phyloP scores from a whole-genome alignment of 768 basidiomycete species.

The Kwoniella europaea region DNA sequence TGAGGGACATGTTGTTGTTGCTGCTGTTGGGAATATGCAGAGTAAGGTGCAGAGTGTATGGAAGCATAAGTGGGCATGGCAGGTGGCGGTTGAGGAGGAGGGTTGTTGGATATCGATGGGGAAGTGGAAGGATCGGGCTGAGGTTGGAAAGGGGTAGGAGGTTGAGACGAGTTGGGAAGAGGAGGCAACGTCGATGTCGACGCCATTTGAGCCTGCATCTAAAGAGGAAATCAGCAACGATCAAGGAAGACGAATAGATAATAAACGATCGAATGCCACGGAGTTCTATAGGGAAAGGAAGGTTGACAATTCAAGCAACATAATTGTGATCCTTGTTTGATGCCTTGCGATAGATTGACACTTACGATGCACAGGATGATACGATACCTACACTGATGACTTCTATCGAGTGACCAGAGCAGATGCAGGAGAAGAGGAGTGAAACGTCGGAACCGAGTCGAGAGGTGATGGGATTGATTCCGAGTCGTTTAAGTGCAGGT shows the following conservation, averaged over 20 bases:
- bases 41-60: conserved; percentile 17
- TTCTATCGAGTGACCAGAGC: background rate
- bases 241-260: background rate
- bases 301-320: background rate
- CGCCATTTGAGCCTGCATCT: conserved; percentile 28
- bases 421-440: background rate
- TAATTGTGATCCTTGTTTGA: background rate
- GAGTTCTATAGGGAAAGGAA: background rate
- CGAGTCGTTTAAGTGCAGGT: background rate
- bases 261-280: background rate
- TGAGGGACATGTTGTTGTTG: conserved; percentile 14
- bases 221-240: background rate
- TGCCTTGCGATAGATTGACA: background rate
- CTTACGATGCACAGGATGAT: background rate
- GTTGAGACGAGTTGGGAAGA: conserved; percentile 12
- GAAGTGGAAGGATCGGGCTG: conserved; percentile 19
- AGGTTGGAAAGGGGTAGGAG: conserved; percentile 16
- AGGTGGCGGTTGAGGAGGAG: conserved; percentile 28
- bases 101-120: conserved; percentile 27
- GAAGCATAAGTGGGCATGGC: conserved; percentile 25
- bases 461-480: background rate
- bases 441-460: background rate
- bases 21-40: background rate
- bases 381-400: background rate
- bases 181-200: conserved; percentile 15